Percentiles rank a stretch among this genome's conserved stretches.
These are phyloP conservation scores for Pterocarpus santalinus DNA, from an alignment of 306 rosid species.

Conservation along the genomic window DNA sequence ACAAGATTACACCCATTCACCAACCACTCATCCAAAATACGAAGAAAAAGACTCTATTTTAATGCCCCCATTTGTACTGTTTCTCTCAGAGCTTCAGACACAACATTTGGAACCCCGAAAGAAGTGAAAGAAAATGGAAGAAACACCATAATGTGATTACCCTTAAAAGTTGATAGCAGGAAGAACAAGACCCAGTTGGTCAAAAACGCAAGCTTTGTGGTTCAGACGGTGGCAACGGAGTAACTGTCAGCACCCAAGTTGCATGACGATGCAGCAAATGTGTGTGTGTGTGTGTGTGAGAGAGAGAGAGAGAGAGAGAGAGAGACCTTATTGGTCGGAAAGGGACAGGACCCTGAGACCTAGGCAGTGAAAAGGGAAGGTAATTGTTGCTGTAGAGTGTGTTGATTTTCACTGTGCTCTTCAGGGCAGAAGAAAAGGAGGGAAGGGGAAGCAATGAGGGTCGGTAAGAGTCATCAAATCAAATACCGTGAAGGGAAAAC, in stretches of 20 bases:
- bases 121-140: background rate
- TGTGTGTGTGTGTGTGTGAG: background rate
- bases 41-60: conserved; percentile 24
- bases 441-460: conserved; percentile 41
- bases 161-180: too few relatives aligned
- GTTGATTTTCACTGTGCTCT: conserved; percentile 32
- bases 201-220: conserved; percentile 47
- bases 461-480: conserved; percentile 52
- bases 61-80: conserved; percentile 3
- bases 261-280: conserved; percentile 41
- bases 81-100: background rate
- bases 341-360: conserved; percentile 37
- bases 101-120: conserved; percentile 12
- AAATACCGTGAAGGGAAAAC: conserved; percentile 50
- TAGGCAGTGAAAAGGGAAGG: conserved; percentile 36
- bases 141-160: background rate
- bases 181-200: background rate
- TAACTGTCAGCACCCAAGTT: conserved; percentile 24
- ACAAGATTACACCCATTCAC: conserved; percentile 44
- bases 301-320: conserved; percentile 9
- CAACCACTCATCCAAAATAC: background rate
- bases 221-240: conserved; percentile 44
- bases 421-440: conserved; percentile 26
- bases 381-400: conserved; percentile 22
- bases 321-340: conserved; percentile 45